Conservation (phyloP, 768 basidiomycete species). For the Boletus tomentosulus region DNA sequence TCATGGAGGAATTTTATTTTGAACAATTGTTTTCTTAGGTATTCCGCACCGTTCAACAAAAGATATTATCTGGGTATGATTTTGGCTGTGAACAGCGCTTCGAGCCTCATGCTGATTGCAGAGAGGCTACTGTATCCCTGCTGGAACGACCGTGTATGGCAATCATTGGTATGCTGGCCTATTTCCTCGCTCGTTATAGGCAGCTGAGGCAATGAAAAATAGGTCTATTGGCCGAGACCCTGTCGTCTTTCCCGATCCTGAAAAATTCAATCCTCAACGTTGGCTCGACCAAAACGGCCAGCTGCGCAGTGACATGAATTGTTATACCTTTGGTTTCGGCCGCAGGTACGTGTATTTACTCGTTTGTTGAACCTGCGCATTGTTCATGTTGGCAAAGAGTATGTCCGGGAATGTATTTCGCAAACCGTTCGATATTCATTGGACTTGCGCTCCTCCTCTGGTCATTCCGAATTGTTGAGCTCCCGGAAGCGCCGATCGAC, state of each 20-base stretch:
- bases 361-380: background rate
- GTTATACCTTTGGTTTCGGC: slow-evolving; percentile 54
- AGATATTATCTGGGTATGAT: slow-evolving; percentile 55
- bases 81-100: slow-evolving; percentile 28
- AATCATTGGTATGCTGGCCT: slow-evolving; percentile 15
- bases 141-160: slow-evolving; percentile 19
- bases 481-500: slow-evolving; percentile 50
- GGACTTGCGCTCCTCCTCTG: slow-evolving; percentile 57
- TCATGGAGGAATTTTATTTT: no score
- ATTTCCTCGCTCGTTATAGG: background rate
- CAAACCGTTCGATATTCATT: slow-evolving; percentile 47
- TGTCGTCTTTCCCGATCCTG: slow-evolving; percentile 50
- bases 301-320: slow-evolving; percentile 43
- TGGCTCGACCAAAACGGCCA: slow-evolving; percentile 46
- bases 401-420: slow-evolving; percentile 61
- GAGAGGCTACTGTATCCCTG: slow-evolving; percentile 21
- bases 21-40: slow-evolving; percentile 18
- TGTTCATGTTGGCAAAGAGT: slow-evolving; percentile 33
- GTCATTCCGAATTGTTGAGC: slow-evolving; percentile 52
- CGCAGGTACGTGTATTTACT: slow-evolving; percentile 24
- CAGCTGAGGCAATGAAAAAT: background rate
- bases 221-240: slow-evolving; percentile 57
- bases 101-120: background rate
- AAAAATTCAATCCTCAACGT: slow-evolving; percentile 53
- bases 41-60: slow-evolving; percentile 59